Percentiles rank a stretch among this genome's conserved stretches.
These are phyloP conservation scores for Boletus semigastroideus DNA, from an alignment of 1,284 basidiomycete genomes.

Conservation along the genomic window DNA sequence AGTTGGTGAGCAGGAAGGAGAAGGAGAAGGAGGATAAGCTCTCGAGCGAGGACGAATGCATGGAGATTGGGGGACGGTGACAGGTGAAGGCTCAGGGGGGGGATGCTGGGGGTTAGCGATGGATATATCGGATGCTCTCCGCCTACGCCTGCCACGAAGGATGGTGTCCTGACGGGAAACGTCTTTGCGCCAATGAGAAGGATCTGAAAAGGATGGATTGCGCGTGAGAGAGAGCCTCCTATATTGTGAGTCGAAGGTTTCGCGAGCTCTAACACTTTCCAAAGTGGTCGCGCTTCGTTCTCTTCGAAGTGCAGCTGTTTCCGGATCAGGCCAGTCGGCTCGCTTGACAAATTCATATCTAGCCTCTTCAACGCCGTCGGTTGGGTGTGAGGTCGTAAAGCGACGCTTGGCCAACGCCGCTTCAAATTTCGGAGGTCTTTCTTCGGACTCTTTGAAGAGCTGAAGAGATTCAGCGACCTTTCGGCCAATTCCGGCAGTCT, in stretches of 20 bases:
- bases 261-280: constrained; percentile 53
- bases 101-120: constrained; percentile 29
- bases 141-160: constrained; percentile 59
- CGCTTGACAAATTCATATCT: constrained; percentile 79
- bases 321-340: constrained; percentile 78
- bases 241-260: constrained; percentile 38
- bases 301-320: constrained; percentile 61
- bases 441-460: constrained; percentile 73
- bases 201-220: constrained; percentile 43
- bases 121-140: constrained; percentile 43
- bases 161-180: constrained; percentile 40
- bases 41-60: constrained; percentile 39
- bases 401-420: constrained; percentile 36
- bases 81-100: constrained; percentile 15
- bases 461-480: constrained; percentile 79
- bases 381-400: constrained; percentile 44
- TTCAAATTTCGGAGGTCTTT: constrained; percentile 32
- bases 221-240: constrained; percentile 33
- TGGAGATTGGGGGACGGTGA: constrained; percentile 33
- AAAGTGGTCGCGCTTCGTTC: constrained; percentile 62
- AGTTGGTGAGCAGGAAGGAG: constrained; percentile 46
- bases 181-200: constrained; percentile 52
- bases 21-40: constrained; percentile 50
- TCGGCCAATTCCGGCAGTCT: constrained; percentile 58
- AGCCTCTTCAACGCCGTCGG: constrained; percentile 57